These are phyloP conservation scores for Chytriomyces confervae DNA, from an alignment of 192 early-diverging fungal species.

Conservation along the genomic window DNA sequence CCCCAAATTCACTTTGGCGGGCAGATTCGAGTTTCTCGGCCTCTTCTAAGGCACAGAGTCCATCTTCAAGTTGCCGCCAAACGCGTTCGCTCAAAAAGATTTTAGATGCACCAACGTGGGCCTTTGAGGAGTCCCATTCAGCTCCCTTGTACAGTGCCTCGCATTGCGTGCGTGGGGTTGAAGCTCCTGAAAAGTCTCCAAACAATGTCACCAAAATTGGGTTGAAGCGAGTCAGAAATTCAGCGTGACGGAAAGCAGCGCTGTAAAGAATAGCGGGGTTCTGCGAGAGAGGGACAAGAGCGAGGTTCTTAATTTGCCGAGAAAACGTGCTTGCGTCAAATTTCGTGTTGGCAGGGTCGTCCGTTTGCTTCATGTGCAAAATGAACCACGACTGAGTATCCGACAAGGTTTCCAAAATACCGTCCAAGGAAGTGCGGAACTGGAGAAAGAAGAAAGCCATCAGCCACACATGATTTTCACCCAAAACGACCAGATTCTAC, in stretches of 20 bases:
- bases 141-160: constrained; percentile 28
- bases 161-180: constrained; percentile 36
- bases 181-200: not conserved
- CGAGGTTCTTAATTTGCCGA: constrained; percentile 73
- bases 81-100: constrained; percentile 76
- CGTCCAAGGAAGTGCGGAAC: constrained; percentile 65
- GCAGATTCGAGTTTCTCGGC: constrained; percentile 43
- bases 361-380: constrained; percentile 70
- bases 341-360: constrained; percentile 49
- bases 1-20: constrained; percentile 50
- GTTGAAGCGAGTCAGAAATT: constrained; percentile 79
- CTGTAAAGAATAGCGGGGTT: constrained; percentile 76
- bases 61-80: constrained; percentile 87
- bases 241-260: constrained; percentile 73
- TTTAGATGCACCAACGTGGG: constrained; percentile 50
- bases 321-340: constrained; percentile 75
- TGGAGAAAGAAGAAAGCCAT: constrained; percentile 8
- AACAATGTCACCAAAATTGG: constrained; percentile 31
- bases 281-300: constrained; percentile 70
- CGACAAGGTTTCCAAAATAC: constrained; percentile 75
- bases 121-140: constrained; percentile 41
- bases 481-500: constrained; percentile 12
- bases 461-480: constrained; percentile 16
- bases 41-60: constrained; percentile 73
- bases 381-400: constrained; percentile 86